Evolutionary conservation across 306 rosid species (phyloP).

Genomic region (Quercus robur): DNA sequence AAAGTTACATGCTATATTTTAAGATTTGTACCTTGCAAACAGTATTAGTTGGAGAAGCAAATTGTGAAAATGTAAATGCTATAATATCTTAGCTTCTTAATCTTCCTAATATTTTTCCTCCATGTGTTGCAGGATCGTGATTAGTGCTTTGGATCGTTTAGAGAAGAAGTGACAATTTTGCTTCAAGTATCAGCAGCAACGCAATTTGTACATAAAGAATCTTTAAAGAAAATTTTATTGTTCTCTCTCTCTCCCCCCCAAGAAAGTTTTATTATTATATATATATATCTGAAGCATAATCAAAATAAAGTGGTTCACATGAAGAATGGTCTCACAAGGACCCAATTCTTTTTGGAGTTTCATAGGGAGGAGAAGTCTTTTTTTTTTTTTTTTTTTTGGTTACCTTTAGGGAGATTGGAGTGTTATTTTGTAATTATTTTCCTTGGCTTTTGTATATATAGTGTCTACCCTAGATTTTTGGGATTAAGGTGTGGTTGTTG

Average conservation of each 20-base stretch:
- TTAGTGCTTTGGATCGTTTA: conserved; percentile 73
- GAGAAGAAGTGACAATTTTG: conserved; percentile 27
- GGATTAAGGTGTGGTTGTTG: no score
- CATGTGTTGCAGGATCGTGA: conserved; percentile 58
- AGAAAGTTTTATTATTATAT: no score
- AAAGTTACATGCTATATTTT: no score
- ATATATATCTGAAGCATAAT: neutral
- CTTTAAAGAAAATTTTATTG: conserved; percentile 17
- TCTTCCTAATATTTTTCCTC: neutral
- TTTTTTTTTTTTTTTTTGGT: neutral
- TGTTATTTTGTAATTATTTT: neutral
- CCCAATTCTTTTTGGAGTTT: conserved; percentile 31
- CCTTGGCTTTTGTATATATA: conserved; percentile 3
- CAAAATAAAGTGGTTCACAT: conserved; percentile 27
- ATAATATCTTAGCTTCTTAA: neutral
- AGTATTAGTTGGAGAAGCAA: no score
- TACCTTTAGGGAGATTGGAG: neutral
- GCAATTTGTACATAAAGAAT: conserved; percentile 26
- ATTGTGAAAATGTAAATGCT: no score
- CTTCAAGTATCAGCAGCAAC: conserved; percentile 21
- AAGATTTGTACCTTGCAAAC: no score
- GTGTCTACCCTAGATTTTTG: no score
- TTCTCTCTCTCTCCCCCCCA: neutral
- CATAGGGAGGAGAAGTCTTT: conserved; percentile 1
- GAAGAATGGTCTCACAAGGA: conserved; percentile 11